Conservation (phyloP, 2,329 filamentous ascomycete genomes). For the Sporothrix globosa region DNA sequence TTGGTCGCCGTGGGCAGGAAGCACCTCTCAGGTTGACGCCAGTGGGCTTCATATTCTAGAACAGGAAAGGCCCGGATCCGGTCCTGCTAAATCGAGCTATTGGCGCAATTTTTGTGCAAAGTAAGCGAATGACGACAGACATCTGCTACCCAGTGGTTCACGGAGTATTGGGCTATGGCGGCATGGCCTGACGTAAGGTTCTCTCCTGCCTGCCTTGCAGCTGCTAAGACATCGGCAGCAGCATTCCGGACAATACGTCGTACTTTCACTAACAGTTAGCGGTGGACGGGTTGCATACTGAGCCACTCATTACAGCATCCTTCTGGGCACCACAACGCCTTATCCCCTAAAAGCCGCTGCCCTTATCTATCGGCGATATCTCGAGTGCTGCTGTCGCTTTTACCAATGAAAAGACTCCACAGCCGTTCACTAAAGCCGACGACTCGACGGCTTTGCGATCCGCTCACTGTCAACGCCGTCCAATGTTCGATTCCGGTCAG, state of each 20-base stretch:
- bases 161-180: no score
- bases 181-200: background rate
- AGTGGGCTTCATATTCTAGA: background rate
- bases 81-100: background rate
- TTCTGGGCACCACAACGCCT: background rate
- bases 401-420: background rate
- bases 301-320: no score
- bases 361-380: background rate
- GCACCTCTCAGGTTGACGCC: background rate
- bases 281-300: no score
- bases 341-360: constrained; percentile 11
- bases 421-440: constrained; percentile 19
- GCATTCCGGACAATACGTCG: no score
- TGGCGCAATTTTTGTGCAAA: background rate
- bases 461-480: background rate
- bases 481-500: background rate
- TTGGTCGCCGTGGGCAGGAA: background rate
- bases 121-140: constrained; percentile 3
- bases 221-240: background rate
- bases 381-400: constrained; percentile 7
- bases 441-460: background rate
- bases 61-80: background rate
- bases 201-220: background rate
- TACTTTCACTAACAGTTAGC: no score
- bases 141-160: no score